phyloP scores from a whole-genome alignment of 257 asterid species.

The Craterostigma plantagineum region DNA sequence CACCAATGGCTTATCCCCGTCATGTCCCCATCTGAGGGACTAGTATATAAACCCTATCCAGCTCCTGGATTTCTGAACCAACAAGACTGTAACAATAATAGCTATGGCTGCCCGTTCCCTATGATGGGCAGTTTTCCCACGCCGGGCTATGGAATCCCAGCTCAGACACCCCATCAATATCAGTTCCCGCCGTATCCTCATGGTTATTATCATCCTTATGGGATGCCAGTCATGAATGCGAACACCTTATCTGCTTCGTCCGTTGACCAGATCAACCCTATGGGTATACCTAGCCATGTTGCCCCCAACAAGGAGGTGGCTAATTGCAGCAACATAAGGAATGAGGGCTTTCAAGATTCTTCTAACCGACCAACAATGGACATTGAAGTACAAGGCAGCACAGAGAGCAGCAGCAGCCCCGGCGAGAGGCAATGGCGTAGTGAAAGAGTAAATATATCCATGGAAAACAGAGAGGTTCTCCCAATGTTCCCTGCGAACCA shows the following conservation, averaged over 20 bases:
- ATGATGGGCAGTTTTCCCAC: conserved; percentile 22
- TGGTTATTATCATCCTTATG: conserved; percentile 35
- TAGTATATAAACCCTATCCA: conserved; percentile 70
- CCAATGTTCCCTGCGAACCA: conserved; percentile 32
- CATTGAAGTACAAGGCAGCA: conserved; percentile 43
- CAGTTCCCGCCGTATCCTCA: conserved; percentile 22
- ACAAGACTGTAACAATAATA: conserved; percentile 16
- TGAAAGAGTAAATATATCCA: conserved; percentile 6
- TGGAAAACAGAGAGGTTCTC: conserved; percentile 25
- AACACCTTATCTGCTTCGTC: conserved; percentile 19
- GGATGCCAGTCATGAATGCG: conserved; percentile 32
- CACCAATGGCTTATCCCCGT: conserved; percentile 82
- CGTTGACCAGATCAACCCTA: conserved; percentile 18
- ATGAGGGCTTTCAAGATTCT: conserved; percentile 1
- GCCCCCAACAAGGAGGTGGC: conserved; percentile 11
- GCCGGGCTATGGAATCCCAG: conserved; percentile 32
- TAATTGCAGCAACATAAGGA: conserved; percentile 10
- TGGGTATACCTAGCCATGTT: conserved; percentile 10
- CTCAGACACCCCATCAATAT: conserved; percentile 24
- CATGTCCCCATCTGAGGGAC: conserved; percentile 87
- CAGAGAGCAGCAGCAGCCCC: conserved; percentile 31
- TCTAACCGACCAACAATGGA: conserved; percentile 14
- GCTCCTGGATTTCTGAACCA: conserved; percentile 31
- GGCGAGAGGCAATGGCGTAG: neutral
- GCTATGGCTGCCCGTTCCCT: conserved; percentile 22